A percentile compares a stretch with the other conserved stretches of the same genome.
Conservation (phyloP, 1,139 yeast species). For the Geotrichum bryndzae region DNA sequence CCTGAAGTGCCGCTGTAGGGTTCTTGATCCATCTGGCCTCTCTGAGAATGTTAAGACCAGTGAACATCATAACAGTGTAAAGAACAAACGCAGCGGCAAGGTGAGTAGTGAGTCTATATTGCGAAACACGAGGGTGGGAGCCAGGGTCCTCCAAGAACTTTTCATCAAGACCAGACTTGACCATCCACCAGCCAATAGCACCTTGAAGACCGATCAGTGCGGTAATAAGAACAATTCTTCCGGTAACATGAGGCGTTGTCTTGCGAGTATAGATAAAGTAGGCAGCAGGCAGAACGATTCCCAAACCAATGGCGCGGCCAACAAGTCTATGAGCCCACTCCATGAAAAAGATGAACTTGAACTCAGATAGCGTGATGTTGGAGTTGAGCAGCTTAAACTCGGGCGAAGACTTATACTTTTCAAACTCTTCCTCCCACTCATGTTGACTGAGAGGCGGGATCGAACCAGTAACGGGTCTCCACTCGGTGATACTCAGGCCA, state of each 20-base stretch:
- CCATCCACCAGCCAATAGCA: constrained; percentile 99
- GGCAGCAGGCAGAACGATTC: constrained; percentile 76
- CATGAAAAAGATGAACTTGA: constrained; percentile 91
- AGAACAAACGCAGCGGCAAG: constrained; percentile 87
- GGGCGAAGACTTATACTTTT: constrained; percentile 76
- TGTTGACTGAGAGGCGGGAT: constrained; percentile 74
- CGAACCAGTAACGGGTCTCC: constrained; percentile 97
- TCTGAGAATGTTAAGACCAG: constrained; percentile 76
- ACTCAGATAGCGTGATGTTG: constrained; percentile 85
- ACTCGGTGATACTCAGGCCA: constrained; percentile 92
- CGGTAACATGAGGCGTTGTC: constrained; percentile 65
- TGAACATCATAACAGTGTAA: constrained; percentile 83
- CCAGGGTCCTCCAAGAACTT: constrained; percentile 71
- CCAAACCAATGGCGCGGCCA: constrained; percentile 85
- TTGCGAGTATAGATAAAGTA: constrained; percentile 66
- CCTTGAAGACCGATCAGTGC: constrained; percentile 87
- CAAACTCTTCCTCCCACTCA: constrained; percentile 84
- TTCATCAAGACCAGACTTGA: constrained; percentile 86
- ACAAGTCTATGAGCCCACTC: constrained; percentile 95
- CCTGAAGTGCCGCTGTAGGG: constrained; percentile 49
- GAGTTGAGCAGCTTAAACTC: constrained; percentile 87
- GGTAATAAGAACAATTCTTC: constrained; percentile 64
- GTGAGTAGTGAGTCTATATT: constrained; percentile 89
- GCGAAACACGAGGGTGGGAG: constrained; percentile 89
- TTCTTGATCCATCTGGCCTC: constrained; percentile 64